phyloP scores from a whole-genome alignment of 2,329 filamentous ascomycete genomes.

The Tolypocladium capitatum region DNA sequence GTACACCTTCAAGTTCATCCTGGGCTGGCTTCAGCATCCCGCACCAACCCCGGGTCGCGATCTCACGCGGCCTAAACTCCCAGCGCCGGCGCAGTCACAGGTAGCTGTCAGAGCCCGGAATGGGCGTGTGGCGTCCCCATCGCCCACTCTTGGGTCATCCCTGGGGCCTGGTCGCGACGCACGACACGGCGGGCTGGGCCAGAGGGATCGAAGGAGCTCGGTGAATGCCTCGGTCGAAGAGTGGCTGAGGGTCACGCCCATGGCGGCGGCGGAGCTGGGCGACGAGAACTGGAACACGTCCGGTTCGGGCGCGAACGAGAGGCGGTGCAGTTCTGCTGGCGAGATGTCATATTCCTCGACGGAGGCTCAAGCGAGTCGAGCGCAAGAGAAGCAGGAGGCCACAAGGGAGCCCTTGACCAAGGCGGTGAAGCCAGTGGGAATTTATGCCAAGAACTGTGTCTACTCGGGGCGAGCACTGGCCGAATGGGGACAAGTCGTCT shows the following conservation, averaged over 20 bases:
- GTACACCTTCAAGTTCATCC: conserved; percentile 62
- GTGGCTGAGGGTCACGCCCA: conserved; percentile 9
- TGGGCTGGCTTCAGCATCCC: conserved; percentile 49
- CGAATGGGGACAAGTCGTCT: conserved; percentile 64
- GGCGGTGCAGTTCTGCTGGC: conserved; percentile 1
- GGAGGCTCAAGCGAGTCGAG: neutral
- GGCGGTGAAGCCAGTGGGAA: conserved; percentile 32
- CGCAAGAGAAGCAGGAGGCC: conserved; percentile 2
- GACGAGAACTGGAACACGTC: neutral
- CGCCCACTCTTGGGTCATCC: neutral
- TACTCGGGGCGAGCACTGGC: conserved; percentile 63
- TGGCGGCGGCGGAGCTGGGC: neutral
- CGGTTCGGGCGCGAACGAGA: neutral
- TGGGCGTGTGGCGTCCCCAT: conserved; percentile 10
- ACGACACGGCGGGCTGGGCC: neutral
- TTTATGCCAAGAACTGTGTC: conserved; percentile 33
- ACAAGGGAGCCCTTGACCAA: conserved; percentile 21
- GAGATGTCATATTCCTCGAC: neutral
- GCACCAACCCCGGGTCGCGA: conserved; percentile 45
- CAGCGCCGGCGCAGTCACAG: conserved; percentile 53
- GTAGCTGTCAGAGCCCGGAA: conserved; percentile 30
- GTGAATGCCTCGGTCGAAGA: conserved; percentile 19
- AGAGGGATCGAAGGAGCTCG: conserved; percentile 10
- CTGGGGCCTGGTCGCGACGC: neutral
- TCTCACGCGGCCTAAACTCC: conserved; percentile 56